Conservation (phyloP, 805 yeast species). For the Cephaloascus albidus region DNA sequence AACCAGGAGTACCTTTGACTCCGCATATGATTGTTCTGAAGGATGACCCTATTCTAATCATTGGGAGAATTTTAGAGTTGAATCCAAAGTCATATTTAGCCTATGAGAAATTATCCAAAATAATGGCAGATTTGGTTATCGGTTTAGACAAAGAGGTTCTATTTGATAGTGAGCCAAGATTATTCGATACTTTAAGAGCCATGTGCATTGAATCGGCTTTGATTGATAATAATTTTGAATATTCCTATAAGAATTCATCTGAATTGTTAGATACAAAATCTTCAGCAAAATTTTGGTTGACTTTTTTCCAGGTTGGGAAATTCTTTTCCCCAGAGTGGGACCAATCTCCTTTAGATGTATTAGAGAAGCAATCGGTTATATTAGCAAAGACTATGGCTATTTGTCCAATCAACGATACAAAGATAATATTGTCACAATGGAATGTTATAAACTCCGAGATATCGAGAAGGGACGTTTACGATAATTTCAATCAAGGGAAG, state of each 20-base stretch:
- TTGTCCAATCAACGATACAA: conserved; percentile 47
- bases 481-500: conserved; percentile 4
- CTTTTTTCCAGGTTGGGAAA: conserved; percentile 69
- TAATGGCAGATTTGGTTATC: conserved; percentile 28
- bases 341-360: conserved; percentile 19
- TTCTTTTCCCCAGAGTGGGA: conserved; percentile 20
- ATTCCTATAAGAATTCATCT: conserved; percentile 38
- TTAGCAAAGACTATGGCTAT: conserved; percentile 40
- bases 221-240: conserved; percentile 49
- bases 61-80: conserved; percentile 38
- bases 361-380: conserved; percentile 44
- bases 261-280: conserved; percentile 22
- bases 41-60: conserved; percentile 22
- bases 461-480: conserved; percentile 18
- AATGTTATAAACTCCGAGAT: conserved; percentile 33
- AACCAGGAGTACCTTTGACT: conserved; percentile 22
- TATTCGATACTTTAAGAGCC: conserved; percentile 23
- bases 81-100: conserved; percentile 43
- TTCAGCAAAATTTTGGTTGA: conserved; percentile 45
- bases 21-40: conserved; percentile 26
- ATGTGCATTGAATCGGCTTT: conserved; percentile 63
- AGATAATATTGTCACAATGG: conserved; percentile 57
- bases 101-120: conserved; percentile 25
- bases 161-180: conserved; percentile 6
- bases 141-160: conserved; percentile 20